A percentile compares a stretch with the other conserved stretches of the same genome.
phyloP scores from a whole-genome alignment of 176 grass and related monocot species.

The Puccinellia tenuiflora region DNA sequence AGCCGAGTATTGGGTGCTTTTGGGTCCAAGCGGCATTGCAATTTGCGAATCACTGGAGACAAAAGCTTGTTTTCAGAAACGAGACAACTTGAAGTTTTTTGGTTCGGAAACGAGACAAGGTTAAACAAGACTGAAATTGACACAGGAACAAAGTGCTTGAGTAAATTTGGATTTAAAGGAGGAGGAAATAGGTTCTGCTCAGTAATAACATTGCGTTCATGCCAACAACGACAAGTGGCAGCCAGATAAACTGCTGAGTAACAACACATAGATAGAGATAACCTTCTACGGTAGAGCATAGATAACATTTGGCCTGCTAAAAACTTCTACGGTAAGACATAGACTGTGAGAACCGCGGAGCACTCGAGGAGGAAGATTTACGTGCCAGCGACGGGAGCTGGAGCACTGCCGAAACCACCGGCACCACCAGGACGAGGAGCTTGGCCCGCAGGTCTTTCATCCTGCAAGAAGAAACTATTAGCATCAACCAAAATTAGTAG shows the following conservation, averaged over 20 bases:
- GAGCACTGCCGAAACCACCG: not conserved
- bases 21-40: not conserved
- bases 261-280: too few relatives aligned
- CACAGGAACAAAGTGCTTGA: not conserved
- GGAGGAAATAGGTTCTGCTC: too few relatives aligned
- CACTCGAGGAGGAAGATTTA: too few relatives aligned
- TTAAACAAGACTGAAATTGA: not conserved
- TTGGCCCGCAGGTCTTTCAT: conserved; percentile 16
- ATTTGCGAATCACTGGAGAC: not conserved
- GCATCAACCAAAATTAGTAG: not conserved
- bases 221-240: too few relatives aligned
- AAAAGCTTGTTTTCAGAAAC: not conserved
- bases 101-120: not conserved
- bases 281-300: too few relatives aligned
- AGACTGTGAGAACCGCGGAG: not conserved
- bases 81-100: not conserved
- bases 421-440: conserved; percentile 14
- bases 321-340: not conserved
- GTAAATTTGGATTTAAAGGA: too few relatives aligned
- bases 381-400: not conserved
- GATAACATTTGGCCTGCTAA: too few relatives aligned
- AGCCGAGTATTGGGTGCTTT: too few relatives aligned
- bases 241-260: too few relatives aligned
- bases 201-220: too few relatives aligned
- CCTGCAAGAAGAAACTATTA: conserved; percentile 11